These are phyloP conservation scores for Neurospora sp. DNA, from an alignment of 2,329 filamentous ascomycete species.

Conservation along the genomic window DNA sequence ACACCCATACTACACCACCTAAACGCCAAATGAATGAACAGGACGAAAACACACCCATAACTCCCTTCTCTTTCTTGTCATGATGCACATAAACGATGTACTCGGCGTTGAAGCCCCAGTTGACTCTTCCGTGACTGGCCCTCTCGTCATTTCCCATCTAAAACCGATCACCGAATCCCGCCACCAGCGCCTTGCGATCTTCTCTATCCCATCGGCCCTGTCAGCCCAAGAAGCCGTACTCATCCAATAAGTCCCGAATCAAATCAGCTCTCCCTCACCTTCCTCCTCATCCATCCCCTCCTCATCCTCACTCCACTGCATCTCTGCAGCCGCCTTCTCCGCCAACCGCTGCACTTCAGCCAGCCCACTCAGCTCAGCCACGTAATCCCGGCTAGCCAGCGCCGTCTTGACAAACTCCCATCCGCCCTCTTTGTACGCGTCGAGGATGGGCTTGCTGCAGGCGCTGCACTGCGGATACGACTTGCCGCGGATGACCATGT, in stretches of 20 bases:
- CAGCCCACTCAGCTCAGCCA: slow-evolving; percentile 65
- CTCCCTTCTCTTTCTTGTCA: neutral
- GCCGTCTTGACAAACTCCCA: slow-evolving; percentile 73
- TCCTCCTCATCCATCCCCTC: slow-evolving; percentile 28
- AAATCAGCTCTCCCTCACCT: slow-evolving; percentile 15
- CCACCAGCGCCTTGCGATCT: neutral
- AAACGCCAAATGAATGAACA: neutral
- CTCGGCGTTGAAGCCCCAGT: neutral
- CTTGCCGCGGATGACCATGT: slow-evolving; percentile 60
- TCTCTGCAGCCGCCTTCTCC: slow-evolving; percentile 38
- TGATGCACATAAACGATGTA: neutral
- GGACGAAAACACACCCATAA: neutral
- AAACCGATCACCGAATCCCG: neutral
- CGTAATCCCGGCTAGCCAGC: slow-evolving; percentile 65
- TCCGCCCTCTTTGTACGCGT: slow-evolving; percentile 55
- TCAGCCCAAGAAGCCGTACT: neutral
- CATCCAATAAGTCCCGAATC: neutral
- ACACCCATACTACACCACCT: neutral
- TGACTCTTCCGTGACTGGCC: neutral
- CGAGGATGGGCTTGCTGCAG: slow-evolving; percentile 61
- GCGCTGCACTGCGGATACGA: slow-evolving; percentile 77
- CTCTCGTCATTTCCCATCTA: neutral
- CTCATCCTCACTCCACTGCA: slow-evolving; percentile 55
- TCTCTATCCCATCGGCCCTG: neutral
- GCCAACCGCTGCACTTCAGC: slow-evolving; percentile 59